Evolutionary conservation across 2,329 filamentous ascomycete species (phyloP), one percentile per base, ranked within the genome.

Genomic region (Colletotrichum australisinense): DNA sequence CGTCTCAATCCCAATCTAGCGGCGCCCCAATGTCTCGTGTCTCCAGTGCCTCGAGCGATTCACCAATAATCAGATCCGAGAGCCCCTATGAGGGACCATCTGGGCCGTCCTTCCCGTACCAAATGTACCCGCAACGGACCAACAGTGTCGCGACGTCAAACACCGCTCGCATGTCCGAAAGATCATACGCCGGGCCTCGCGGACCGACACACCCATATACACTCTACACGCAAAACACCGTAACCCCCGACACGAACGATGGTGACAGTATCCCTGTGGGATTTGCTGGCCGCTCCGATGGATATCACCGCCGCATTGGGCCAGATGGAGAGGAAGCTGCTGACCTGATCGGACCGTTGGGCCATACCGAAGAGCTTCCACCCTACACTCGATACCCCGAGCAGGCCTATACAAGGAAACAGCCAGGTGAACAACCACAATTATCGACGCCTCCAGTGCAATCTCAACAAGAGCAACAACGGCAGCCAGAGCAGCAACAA

Each of bases 361-460:
- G 95, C 1, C 95, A 98, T 79, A 93, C 93, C 1, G 96, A 98
- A 82, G 94, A 97, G 81, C 85, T 98, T 22, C 96, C 96, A 14
- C 96, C 96, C 0, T 98, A 98, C 80, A 94, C 94, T 16, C 89
- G 95, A 80, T 98, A 97, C 82, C 94, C 95, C 2, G 94, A 97
- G 65, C 93, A 94, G 69, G 86, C 86, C 0, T 92, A 83, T 82
- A 88, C 80, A 79, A 89, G 81, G 86, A 95, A 89, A 78, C 70
- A 70, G 11, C 26, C 70, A 1, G 63, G 56, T 22, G 72, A 70
- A n/a, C 58, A 63, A 11, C 69, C 58, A n/a, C 58, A 63, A 11
- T 64, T 55, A n/a, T 46, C 67, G 2, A 69, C 63, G 11, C 16
- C 22, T 24, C 32, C 38, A 60, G 63, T 67, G 42, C 63, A 63